A percentile compares a stretch with the other conserved stretches of the same genome.
Evolutionary conservation across 306 rosid species (phyloP).

Genomic region (Cicer arietinum): DNA sequence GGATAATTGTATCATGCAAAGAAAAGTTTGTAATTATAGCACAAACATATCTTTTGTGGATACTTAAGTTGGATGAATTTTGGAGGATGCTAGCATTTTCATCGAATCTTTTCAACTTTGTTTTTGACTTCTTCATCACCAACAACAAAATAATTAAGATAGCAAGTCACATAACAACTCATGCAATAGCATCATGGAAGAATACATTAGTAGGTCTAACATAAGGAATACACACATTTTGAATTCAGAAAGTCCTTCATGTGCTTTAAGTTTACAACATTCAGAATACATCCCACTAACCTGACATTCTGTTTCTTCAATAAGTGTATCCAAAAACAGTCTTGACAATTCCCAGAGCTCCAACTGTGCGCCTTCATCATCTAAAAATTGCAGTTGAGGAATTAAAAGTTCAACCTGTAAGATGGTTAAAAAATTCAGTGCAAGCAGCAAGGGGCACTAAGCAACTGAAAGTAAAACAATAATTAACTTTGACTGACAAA

Average conservation of each 20-base stretch:
- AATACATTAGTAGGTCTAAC: constrained; percentile 30
- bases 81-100: constrained; percentile 16
- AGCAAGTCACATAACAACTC: constrained; percentile 23
- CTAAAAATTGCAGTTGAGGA: constrained; percentile 94
- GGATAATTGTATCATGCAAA: constrained; percentile 12
- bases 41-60: constrained; percentile 30
- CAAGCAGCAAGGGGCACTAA: constrained; percentile 11
- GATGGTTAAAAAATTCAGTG: constrained; percentile 13
- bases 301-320: constrained; percentile 67
- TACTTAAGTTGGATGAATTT: constrained; percentile 21
- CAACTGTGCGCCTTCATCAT: constrained; percentile 96
- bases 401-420: constrained; percentile 93
- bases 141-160: constrained; percentile 12
- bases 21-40: constrained; percentile 33
- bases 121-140: neutral
- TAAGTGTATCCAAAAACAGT: constrained; percentile 79
- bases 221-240: constrained; percentile 8
- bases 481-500: constrained; percentile 13
- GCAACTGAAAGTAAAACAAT: constrained; percentile 33
- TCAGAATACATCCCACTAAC: constrained; percentile 51
- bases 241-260: constrained; percentile 34
- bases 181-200: constrained; percentile 29
- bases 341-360: constrained; percentile 95
- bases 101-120: constrained; percentile 7
- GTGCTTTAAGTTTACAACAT: constrained; percentile 34